Conservation (phyloP, 2,329 filamentous ascomycete species). For the Cryphonectria japonica region DNA sequence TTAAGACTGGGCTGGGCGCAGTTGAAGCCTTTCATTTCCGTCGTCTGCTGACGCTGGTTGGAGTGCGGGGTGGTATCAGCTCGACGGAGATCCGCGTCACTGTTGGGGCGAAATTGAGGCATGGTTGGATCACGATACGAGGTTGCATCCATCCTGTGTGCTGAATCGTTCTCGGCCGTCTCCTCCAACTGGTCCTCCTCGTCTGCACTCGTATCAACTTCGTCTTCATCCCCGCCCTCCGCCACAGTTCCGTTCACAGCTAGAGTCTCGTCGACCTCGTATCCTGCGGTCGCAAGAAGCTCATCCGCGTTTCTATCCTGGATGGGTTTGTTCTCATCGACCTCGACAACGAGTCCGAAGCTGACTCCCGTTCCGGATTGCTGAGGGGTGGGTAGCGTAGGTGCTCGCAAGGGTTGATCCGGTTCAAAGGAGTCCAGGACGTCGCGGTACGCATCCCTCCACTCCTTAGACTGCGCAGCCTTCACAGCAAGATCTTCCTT, state of each 20-base stretch:
- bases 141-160: slow-evolving; percentile 31
- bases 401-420: slow-evolving; percentile 16
- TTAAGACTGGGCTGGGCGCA: slow-evolving; percentile 31
- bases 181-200: slow-evolving; percentile 27
- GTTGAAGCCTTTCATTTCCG: slow-evolving; percentile 24
- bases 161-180: slow-evolving; percentile 16
- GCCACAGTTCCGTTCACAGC: not conserved
- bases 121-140: slow-evolving; percentile 62
- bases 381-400: slow-evolving; percentile 14
- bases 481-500: slow-evolving; percentile 77
- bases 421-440: slow-evolving; percentile 50
- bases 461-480: slow-evolving; percentile 63
- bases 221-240: slow-evolving; percentile 30
- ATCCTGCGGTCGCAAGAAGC: slow-evolving; percentile 50
- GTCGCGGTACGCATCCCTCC: slow-evolving; percentile 60
- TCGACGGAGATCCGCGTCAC: slow-evolving; percentile 33
- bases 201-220: slow-evolving; percentile 26
- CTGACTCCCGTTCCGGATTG: slow-evolving; percentile 34
- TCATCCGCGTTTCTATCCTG: slow-evolving; percentile 43
- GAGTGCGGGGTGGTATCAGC: slow-evolving; percentile 2
- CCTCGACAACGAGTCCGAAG: slow-evolving; percentile 6
- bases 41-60: slow-evolving; percentile 2
- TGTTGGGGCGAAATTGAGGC: slow-evolving; percentile 70
- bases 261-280: slow-evolving; percentile 42
- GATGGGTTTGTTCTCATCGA: slow-evolving; percentile 32